phyloP scores from a whole-genome alignment of 2,329 filamentous ascomycete genomes.

The Zasmidium cellare region DNA sequence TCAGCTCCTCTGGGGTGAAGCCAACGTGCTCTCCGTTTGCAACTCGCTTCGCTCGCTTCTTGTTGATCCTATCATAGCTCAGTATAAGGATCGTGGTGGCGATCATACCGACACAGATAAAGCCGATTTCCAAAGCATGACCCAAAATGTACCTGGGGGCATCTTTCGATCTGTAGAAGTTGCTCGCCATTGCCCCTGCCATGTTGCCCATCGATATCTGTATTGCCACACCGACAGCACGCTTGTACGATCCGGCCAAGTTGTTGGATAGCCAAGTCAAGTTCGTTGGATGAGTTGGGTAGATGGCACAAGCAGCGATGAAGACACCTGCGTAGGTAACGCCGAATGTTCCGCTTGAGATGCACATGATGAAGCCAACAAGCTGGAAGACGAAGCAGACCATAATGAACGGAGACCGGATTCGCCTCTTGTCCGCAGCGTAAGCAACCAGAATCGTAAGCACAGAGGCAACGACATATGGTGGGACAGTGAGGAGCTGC shows the following conservation, averaged over 20 bases:
- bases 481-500: slow-evolving; percentile 29
- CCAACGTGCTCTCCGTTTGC: slow-evolving; percentile 38
- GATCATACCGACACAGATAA: slow-evolving; percentile 49
- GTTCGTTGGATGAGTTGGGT: slow-evolving; percentile 22
- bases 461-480: slow-evolving; percentile 37
- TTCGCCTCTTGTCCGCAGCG: slow-evolving; percentile 27
- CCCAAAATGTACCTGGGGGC: slow-evolving; percentile 53
- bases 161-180: slow-evolving; percentile 63
- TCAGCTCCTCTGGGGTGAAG: slow-evolving; percentile 56
- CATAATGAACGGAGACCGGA: slow-evolving; percentile 28
- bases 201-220: slow-evolving; percentile 55
- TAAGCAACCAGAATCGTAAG: slow-evolving; percentile 25
- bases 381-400: slow-evolving; percentile 22
- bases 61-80: slow-evolving; percentile 61
- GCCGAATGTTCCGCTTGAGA: slow-evolving; percentile 16
- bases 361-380: slow-evolving; percentile 27
- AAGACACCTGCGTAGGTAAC: slow-evolving; percentile 33
- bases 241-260: slow-evolving; percentile 55
- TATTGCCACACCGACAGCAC: slow-evolving; percentile 49
- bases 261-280: slow-evolving; percentile 44
- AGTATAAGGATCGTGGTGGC: slow-evolving; percentile 47
- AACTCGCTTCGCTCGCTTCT: slow-evolving; percentile 47
- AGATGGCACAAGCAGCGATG: slow-evolving; percentile 25
- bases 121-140: slow-evolving; percentile 53
- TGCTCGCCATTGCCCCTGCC: slow-evolving; percentile 62